These are phyloP conservation scores for Colletotrichum theobromicola DNA, from an alignment of 2,329 filamentous ascomycete species.

Conservation along the genomic window DNA sequence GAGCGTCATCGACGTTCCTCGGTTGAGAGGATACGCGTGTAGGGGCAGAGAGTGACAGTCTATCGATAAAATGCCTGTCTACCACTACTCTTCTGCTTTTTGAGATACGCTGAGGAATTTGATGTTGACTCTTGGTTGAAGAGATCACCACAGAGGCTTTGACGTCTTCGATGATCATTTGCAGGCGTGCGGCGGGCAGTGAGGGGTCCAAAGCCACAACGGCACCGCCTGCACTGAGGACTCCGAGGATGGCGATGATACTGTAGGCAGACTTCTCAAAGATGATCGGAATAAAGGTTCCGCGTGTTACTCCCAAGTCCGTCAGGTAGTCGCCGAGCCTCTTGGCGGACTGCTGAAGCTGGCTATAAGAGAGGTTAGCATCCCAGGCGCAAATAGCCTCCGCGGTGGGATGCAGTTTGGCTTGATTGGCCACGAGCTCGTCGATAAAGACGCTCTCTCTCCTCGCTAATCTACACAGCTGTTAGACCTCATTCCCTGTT, in stretches of 20 bases:
- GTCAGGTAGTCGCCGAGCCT: neutral
- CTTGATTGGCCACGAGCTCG: neutral
- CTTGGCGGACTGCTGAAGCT: neutral
- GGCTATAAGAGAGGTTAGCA: neutral
- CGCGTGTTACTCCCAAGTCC: constrained; percentile 21
- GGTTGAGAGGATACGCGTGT: neutral
- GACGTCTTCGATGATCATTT: constrained; percentile 1
- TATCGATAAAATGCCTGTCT: neutral
- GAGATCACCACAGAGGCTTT: neutral
- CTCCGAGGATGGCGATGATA: constrained; percentile 1
- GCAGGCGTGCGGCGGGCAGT: neutral
- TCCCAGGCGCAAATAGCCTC: constrained; percentile 7
- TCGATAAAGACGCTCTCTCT: neutral
- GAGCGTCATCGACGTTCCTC: neutral
- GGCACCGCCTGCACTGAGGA: neutral
- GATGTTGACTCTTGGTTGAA: neutral
- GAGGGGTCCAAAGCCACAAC: constrained; percentile 8
- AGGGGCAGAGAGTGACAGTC: neutral
- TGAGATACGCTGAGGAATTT: neutral
- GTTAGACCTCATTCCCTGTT: accelerated
- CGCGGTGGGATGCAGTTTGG: neutral
- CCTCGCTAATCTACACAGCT: neutral
- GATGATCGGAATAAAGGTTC: constrained; percentile 5
- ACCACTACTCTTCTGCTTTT: neutral
- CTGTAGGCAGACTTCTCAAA: constrained; percentile 15